These are phyloP conservation scores for Magnaporthiopsis incrustans DNA, from an alignment of 2,329 filamentous ascomycete species.

Conservation along the genomic window DNA sequence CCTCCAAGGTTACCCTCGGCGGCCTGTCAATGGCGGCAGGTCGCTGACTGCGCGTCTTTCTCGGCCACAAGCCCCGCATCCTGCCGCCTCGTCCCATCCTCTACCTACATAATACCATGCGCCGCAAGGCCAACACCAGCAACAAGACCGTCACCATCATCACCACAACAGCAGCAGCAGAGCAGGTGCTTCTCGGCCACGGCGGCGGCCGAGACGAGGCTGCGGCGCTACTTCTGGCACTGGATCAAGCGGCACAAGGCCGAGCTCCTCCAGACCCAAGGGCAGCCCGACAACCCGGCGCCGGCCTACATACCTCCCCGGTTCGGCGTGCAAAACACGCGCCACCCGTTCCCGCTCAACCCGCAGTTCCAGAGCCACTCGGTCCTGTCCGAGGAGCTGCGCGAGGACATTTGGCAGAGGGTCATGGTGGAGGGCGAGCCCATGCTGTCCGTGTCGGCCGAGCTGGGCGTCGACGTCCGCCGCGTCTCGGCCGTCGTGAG, in stretches of 20 bases:
- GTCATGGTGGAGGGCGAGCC: constrained; percentile 59
- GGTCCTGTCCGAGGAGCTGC: constrained; percentile 65
- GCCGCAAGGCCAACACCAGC: neutral
- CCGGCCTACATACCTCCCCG: neutral
- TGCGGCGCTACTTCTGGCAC: neutral
- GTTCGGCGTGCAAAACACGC: neutral
- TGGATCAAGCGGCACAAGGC: constrained; percentile 1
- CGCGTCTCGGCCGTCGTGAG: constrained; percentile 79
- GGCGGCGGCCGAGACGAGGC: neutral
- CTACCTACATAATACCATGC: neutral
- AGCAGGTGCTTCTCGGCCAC: constrained; percentile 6
- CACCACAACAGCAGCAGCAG: neutral
- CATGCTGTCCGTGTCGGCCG: constrained; percentile 68
- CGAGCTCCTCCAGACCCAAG: neutral
- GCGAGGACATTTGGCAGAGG: constrained; percentile 64
- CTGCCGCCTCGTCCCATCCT: constrained; percentile 8
- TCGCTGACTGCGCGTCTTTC: constrained; percentile 17
- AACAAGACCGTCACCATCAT: neutral
- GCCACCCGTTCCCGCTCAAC: constrained; percentile 66
- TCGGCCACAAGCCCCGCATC: constrained; percentile 12
- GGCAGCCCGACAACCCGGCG: neutral
- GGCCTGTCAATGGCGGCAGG: constrained; percentile 22
- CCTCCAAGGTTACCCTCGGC: constrained; percentile 23
- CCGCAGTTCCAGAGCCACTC: constrained; percentile 59
- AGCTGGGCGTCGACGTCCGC: constrained; percentile 71